phyloP scores from a whole-genome alignment of 2,329 filamentous ascomycete genomes.

The Neodidymelliopsis sp. region DNA sequence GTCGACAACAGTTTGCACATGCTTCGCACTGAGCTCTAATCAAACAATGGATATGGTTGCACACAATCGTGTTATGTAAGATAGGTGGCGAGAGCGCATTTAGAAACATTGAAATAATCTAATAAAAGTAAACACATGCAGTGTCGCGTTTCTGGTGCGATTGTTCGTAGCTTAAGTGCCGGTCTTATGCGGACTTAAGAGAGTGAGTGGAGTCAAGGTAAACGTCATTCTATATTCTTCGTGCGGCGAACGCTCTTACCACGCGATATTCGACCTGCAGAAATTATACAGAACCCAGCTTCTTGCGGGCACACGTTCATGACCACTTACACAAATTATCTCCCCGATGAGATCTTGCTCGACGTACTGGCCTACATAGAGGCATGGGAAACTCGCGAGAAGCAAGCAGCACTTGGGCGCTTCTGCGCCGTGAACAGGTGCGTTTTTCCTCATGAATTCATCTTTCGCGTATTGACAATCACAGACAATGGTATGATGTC shows the following conservation, averaged over 20 bases:
- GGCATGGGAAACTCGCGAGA: slow-evolving; percentile 31
- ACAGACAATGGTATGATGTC: slow-evolving; percentile 63
- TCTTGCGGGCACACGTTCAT: background rate
- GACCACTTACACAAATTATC: slow-evolving; percentile 42
- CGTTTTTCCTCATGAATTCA: background rate
- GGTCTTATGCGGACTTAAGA: slow-evolving; percentile 5
- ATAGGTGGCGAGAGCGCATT: too few relatives aligned
- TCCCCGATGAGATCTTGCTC: slow-evolving; percentile 63
- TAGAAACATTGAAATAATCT: too few relatives aligned
- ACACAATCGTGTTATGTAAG: too few relatives aligned
- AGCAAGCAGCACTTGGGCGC: slow-evolving; percentile 58
- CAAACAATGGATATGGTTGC: too few relatives aligned
- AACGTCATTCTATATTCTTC: slow-evolving; percentile 14
- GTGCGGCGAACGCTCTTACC: slow-evolving; percentile 1
- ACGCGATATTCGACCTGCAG: slow-evolving; percentile 2
- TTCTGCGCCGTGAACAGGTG: slow-evolving; percentile 57
- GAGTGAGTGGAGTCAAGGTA: background rate
- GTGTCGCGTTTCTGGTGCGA: too few relatives aligned
- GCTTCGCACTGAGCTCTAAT: too few relatives aligned
- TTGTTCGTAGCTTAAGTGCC: too few relatives aligned
- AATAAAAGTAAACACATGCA: too few relatives aligned
- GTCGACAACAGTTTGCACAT: too few relatives aligned
- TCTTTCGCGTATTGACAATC: slow-evolving; percentile 8
- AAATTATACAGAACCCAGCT: background rate
- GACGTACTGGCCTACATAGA: slow-evolving; percentile 58